Evolutionary conservation across 2,329 filamentous ascomycete genomes (phyloP), one percentile per base, ranked within the genome.

Genomic region (Penicillium occitanis): DNA sequence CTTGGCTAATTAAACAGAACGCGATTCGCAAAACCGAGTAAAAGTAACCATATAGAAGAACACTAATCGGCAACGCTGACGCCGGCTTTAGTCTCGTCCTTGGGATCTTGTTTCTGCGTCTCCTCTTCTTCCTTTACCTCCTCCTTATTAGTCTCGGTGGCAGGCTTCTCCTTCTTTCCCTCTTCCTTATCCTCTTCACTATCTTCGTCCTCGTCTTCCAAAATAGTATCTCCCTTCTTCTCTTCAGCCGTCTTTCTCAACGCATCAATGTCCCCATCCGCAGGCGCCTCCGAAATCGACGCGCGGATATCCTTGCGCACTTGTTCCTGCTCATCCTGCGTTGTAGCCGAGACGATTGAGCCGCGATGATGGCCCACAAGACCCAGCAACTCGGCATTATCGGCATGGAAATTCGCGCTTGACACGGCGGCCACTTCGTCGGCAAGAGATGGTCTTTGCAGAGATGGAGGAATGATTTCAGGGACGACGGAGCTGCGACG

Each of bases 301-400:
- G 75, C 73, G 11, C 78, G 73, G 46, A 80, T 71, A 65, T 80
- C 78, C 50, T 73, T 71, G 19, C 74, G 73, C 5, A 76, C 71
- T 64, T 76, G 72, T n/a, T 76, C 73, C 35, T 73, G 72, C 64
- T 78, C 78, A 44, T 73, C 74, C 17, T 73, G 69, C 17, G 74
- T 75, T 0, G 74, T 73, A 3, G 72, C 73, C 28, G 76, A 76
- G 8, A 79, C 70, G 37, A 76, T 75, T 7, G 77, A 77, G 0
- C 73, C 73, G 28, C 76, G 77, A 67, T 80, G 78, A 67, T 79
- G 78, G 62, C 72, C 72, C n/a, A 78, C 73, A n/a, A 79, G 68
- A 3, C 77, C 77, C 65, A 78, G 66, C 63, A 69, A 65, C 68
- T 75, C 74, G 48, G 72, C 74, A 65, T 77, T 76, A 65, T 77